Percentiles rank a stretch among this genome's conserved stretches.
Conservation (phyloP, 2,329 filamentous ascomycete species). For the Penicillium hesseltinei region DNA sequence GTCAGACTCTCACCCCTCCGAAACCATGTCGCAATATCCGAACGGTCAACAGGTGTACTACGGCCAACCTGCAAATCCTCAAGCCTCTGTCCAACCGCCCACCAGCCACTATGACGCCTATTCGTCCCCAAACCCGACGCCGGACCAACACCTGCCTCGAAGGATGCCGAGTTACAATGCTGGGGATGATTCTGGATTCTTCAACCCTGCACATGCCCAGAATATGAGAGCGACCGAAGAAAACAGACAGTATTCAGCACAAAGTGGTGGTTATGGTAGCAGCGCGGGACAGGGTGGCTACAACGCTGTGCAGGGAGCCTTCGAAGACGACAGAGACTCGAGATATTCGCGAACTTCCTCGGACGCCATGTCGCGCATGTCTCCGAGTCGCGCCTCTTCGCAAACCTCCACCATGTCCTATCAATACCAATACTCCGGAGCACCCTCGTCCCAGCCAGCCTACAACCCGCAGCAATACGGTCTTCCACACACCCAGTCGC, state of each 20-base stretch:
- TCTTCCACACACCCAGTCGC: constrained; percentile 46
- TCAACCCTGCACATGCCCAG: constrained; percentile 33
- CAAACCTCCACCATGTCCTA: constrained; percentile 46
- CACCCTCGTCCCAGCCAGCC: constrained; percentile 47
- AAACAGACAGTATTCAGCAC: constrained; percentile 35
- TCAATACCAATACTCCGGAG: constrained; percentile 44
- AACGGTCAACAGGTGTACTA: constrained; percentile 52
- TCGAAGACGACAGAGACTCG: constrained; percentile 34
- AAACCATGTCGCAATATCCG: constrained; percentile 56
- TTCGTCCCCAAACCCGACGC: constrained; percentile 40
- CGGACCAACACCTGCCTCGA: constrained; percentile 43
- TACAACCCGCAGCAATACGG: constrained; percentile 66
- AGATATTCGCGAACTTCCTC: constrained; percentile 38
- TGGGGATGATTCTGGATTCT: constrained; percentile 66
- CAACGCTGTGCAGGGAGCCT: constrained; percentile 22
- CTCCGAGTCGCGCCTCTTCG: constrained; percentile 42
- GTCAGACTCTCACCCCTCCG: neutral
- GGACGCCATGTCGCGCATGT: constrained; percentile 34
- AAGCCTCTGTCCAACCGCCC: constrained; percentile 29
- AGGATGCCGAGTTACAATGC: constrained; percentile 72
- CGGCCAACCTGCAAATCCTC: constrained; percentile 33
- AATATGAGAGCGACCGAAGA: constrained; percentile 36
- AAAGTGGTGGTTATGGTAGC: constrained; percentile 34
- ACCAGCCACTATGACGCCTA: constrained; percentile 43
- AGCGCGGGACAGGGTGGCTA: constrained; percentile 32